Conservation (phyloP, 306 rosid genomes). For the Rosa rugosa region DNA sequence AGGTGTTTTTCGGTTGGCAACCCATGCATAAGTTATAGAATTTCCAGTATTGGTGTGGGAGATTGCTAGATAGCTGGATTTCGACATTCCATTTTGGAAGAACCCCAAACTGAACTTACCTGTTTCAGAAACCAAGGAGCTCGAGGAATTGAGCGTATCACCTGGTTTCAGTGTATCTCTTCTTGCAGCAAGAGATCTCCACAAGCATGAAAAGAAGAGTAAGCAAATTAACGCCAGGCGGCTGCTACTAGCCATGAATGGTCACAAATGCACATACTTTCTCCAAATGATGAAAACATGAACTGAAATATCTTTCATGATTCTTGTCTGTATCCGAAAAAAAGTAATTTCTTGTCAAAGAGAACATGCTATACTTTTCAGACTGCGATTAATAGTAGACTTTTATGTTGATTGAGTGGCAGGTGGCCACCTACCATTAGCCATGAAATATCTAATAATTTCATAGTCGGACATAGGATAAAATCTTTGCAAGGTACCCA, state of each 20-base stretch:
- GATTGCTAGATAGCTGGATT: neutral
- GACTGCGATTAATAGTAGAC: neutral
- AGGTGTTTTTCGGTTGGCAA: neutral
- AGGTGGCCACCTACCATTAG: no score
- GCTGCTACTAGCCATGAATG: neutral
- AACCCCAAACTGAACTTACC: neutral
- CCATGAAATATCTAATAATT: no score
- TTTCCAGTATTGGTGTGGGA: neutral
- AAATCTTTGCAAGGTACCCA: no score
- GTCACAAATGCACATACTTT: neutral
- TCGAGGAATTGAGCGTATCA: slow-evolving; percentile 2
- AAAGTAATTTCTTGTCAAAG: neutral
- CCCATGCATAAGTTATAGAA: neutral
- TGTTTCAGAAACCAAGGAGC: neutral
- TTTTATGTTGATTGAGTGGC: no score
- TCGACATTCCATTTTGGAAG: accelerated
- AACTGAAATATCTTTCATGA: neutral
- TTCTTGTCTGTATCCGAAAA: neutral
- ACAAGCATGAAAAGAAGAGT: neutral
- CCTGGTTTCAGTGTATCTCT: slow-evolving; percentile 9
- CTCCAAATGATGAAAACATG: neutral
- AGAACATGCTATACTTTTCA: neutral
- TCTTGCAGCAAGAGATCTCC: neutral
- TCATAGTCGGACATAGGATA: no score
- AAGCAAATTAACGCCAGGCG: neutral